Base-by-base conservation (phyloP, 768 basidiomycete genomes). In the Amanita pallidorosea region DNA sequence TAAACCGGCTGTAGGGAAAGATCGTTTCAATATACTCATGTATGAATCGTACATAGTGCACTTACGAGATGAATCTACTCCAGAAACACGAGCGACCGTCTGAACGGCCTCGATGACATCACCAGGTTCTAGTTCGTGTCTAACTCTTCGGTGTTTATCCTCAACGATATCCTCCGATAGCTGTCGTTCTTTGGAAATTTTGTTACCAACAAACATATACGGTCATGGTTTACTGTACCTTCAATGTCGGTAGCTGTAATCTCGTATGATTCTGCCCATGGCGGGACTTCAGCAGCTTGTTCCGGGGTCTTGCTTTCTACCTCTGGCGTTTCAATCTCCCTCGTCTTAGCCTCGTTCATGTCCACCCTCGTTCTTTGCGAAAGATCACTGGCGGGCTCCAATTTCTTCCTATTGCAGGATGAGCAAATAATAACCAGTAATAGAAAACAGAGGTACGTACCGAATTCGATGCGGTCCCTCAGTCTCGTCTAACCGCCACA, bases 11-110 rank as follows among this genome's bases (percentile, higher is more conserved):
- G 58, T 17, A 27, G n/a, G 15, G 13, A 25, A 11, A 29, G 36
- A 23, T 37, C n/a, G n/a, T 35, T 45, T 37, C 48, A 35, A 22
- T 7, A 52, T 47, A 3, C 46, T 31, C 12, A 54, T 13, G 12
- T 29, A 17, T 8, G 11, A 47, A 9, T n/a, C n/a, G 8, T 4
- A 44, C n/a, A 11, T 4, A 44, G 53, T 40, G 48, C n/a, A 71
- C 85, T 61, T 55, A 93, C 92, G 91, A 53, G 84, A 90, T 13
- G 90, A 89, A 64, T 96, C 94, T 4, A 97, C 89, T 1, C 93
- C 94, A 12, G 81, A 81, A 45, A 96, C 80, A 11, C 91, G 79
- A 5, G 89, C 88, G 43, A 94, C 88, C 9, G 93, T 97, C 47
- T 76, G 76, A 6, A 88, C 81, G 12, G 81, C 88, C 56, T 94